Evolutionary conservation across 306 rosid species (phyloP), one percentile per base, ranked within the genome.

Genomic region (Myrica gale): DNA sequence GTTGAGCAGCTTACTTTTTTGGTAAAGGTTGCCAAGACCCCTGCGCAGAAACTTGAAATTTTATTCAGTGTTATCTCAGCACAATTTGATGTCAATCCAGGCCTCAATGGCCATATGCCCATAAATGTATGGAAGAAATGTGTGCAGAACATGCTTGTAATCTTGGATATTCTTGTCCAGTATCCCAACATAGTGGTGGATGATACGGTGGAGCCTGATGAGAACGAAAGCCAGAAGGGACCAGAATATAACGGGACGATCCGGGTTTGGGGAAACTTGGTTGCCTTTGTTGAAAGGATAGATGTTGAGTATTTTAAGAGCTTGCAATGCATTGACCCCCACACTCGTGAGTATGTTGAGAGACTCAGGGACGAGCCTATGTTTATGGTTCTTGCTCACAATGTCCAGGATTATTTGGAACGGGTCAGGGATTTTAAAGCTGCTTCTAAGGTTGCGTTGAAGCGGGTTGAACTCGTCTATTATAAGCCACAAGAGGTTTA

Each of bases 291-390:
- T 62, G 98, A 96, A 78, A 88, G 76, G 85, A 80, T 96, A 19
- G 96, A 96, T 82, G 41, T 90, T 4, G 98, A 96, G 82, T 90
- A 89, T 83, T 96, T 96, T 71, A 96, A 92, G 86, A 92, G 99
- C 86, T 69, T 96, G 91, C 99, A 96, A 76, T 90, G 98, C 86
- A 96, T 90, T 69, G 98, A 92, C 79, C 99, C 99, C 13, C 98
- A 96, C 76, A 92, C 99, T 10, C 98, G 95, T n/a, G 99, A 96
- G 71, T 96, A 96, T 84, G 95, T 96, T 51, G 96, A 92, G 83
- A 92, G 99, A 74, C 97, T 96, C 43, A 82, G 90, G 81, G 99
- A 96, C 69, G 98, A 92, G 55, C 97, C 98, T 54, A 7, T 82
- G 78, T 90, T 90, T 81, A 68, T 87, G 79, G 94, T 88, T 85